Evolutionary conservation across 805 yeast species (phyloP).

Genomic region (Brettanomyces sp.): DNA sequence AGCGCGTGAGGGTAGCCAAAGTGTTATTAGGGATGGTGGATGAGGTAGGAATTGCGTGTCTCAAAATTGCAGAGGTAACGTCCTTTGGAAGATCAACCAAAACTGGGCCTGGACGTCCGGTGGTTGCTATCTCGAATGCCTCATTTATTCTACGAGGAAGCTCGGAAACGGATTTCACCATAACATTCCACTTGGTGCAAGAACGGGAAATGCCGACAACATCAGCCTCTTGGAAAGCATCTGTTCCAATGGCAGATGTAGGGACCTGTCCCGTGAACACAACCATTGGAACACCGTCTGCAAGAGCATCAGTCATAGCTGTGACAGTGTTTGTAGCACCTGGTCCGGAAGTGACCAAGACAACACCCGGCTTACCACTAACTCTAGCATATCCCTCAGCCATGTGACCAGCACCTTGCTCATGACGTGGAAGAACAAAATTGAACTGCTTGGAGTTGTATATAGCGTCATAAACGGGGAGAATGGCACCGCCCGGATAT

Average conservation of each 20-base stretch:
- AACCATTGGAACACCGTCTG: slow-evolving; percentile 95
- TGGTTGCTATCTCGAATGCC: slow-evolving; percentile 92
- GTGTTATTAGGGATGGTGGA: slow-evolving; percentile 71
- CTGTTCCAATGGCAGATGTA: slow-evolving; percentile 92
- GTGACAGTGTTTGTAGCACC: slow-evolving; percentile 98
- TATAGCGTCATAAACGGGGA: slow-evolving; percentile 96
- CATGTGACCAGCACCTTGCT: slow-evolving; percentile 99
- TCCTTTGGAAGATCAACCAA: slow-evolving; percentile 96
- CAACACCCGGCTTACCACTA: slow-evolving; percentile 93
- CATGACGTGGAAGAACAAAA: slow-evolving; percentile 91
- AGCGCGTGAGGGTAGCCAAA: slow-evolving; percentile 57
- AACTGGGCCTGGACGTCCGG: slow-evolving; percentile 98
- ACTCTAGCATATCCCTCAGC: slow-evolving; percentile 99
- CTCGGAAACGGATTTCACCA: slow-evolving; percentile 93
- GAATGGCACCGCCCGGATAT: slow-evolving; percentile 97
- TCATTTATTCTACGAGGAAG: slow-evolving; percentile 93
- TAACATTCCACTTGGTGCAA: slow-evolving; percentile 98
- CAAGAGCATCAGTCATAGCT: slow-evolving; percentile 96
- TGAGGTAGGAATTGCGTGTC: slow-evolving; percentile 74
- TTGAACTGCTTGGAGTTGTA: slow-evolving; percentile 82
- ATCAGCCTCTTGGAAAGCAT: slow-evolving; percentile 99
- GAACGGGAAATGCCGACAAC: slow-evolving; percentile 94
- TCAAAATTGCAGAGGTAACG: slow-evolving; percentile 86
- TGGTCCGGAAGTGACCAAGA: slow-evolving; percentile 97
- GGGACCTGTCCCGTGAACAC: slow-evolving; percentile 98